Percentiles rank a stretch among this genome's conserved stretches.
phyloP scores from a whole-genome alignment of 805 yeast genomes.

The Candida alai region DNA sequence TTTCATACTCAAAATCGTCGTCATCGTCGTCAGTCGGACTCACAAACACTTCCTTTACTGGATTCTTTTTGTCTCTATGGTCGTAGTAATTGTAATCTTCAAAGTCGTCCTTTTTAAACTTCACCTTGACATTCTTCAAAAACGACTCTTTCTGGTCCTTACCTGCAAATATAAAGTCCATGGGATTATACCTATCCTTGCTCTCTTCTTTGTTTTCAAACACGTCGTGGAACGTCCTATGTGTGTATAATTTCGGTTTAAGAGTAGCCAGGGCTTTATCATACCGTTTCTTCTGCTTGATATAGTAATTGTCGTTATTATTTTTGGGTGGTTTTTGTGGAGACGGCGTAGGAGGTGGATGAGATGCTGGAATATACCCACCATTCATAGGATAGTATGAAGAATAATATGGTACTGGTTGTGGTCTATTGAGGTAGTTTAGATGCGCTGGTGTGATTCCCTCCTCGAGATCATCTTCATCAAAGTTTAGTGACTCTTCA shows the following conservation, averaged over 20 bases:
- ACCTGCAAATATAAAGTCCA: conserved; percentile 36
- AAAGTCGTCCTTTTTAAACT: conserved; percentile 29
- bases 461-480: conserved; percentile 27
- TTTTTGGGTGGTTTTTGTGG: conserved; percentile 4
- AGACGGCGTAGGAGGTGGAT: neutral
- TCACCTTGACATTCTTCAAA: conserved; percentile 25
- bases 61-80: conserved; percentile 11
- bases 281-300: conserved; percentile 32
- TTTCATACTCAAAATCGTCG: conserved; percentile 17
- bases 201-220: conserved; percentile 30
- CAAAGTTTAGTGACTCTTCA: too few species aligned
- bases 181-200: conserved; percentile 32
- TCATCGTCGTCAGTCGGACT: conserved; percentile 12
- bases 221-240: conserved; percentile 36
- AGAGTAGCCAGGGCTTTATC: conserved; percentile 26
- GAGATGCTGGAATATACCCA: neutral
- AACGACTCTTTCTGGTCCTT: conserved; percentile 21
- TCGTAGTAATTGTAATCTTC: conserved; percentile 34
- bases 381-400: conserved; percentile 7
- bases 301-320: conserved; percentile 28
- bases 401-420: conserved; percentile 9
- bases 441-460: conserved; percentile 40
- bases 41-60: conserved; percentile 18
- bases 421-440: conserved; percentile 17
- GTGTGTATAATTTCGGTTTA: conserved; percentile 36